A percentile compares a stretch with the other conserved stretches of the same genome.
These are phyloP conservation scores for Chenopodium album DNA, from an alignment of 148 eudicot species.

Conservation along the genomic window DNA sequence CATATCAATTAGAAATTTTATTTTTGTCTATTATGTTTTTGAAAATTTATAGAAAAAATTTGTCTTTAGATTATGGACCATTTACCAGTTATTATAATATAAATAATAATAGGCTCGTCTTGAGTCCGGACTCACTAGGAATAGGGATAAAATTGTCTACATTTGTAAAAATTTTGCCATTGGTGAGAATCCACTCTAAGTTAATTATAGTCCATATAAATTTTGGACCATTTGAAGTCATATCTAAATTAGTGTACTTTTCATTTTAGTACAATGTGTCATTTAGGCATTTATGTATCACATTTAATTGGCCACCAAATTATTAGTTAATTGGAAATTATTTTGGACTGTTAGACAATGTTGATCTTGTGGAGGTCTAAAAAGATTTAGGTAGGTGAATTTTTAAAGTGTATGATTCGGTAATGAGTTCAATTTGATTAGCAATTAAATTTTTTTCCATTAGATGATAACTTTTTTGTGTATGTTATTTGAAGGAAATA, in stretches of 20 bases:
- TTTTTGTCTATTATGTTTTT: no score
- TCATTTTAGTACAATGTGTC: slow-evolving; percentile 8
- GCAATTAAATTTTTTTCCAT: no score
- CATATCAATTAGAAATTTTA: background rate
- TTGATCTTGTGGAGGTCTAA: background rate
- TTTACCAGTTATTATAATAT: no score
- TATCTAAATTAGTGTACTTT: background rate
- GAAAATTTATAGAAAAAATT: background rate
- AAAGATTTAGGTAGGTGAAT: background rate
- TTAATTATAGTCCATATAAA: slow-evolving; percentile 11
- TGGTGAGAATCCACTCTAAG: slow-evolving; percentile 1
- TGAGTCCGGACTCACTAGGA: background rate
- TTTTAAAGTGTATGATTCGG: background rate
- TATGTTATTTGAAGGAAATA: slow-evolving; percentile 40
- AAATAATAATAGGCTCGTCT: background rate
- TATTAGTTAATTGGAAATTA: background rate
- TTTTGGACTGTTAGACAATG: background rate
- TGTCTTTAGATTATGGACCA: background rate
- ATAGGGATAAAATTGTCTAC: background rate
- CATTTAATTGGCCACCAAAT: background rate
- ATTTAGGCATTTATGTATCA: slow-evolving; percentile 8
- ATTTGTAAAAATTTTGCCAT: background rate
- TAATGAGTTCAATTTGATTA: background rate
- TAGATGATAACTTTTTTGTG: background rate
- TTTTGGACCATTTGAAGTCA: slow-evolving; percentile 6